Conservation (phyloP, 345 rosid species). For the Aegle marmelos region DNA sequence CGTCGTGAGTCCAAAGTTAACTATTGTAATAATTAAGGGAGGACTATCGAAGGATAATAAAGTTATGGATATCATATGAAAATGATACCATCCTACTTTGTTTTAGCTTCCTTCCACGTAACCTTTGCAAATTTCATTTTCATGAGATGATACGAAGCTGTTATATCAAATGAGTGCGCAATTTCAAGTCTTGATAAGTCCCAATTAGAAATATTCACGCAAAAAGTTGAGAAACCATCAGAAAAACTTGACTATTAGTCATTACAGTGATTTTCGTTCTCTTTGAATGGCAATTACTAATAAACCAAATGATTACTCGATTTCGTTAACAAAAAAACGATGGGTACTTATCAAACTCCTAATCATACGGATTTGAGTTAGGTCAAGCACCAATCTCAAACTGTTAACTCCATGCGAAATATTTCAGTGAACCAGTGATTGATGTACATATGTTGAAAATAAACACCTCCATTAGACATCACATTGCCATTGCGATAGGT, state of each 20-base stretch:
- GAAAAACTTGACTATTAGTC: not conserved
- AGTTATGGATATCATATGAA: not conserved
- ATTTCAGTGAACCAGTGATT: not conserved
- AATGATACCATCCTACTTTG: conserved; percentile 12
- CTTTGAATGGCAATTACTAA: not conserved
- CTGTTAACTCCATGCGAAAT: not conserved
- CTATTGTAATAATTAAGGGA: not conserved
- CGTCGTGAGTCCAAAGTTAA: not conserved
- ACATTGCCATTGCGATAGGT: not conserved
- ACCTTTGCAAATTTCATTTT: not conserved
- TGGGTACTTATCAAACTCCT: not conserved
- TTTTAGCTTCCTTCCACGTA: conserved; percentile 3
- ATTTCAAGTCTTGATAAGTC: not conserved
- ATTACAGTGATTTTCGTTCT: not conserved
- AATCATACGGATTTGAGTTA: not conserved
- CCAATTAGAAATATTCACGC: not conserved
- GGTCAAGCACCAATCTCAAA: not conserved
- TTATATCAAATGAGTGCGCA: not conserved
- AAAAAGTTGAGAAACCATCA: not conserved
- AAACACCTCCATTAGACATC: not conserved
- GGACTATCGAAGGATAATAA: not conserved
- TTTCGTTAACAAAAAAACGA: not conserved
- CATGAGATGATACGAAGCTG: not conserved
- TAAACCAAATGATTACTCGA: not conserved
- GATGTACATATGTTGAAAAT: no score